Evolutionary conservation across 2,329 filamentous ascomycete species (phyloP).

Genomic region (Hypoxylon sp.): DNA sequence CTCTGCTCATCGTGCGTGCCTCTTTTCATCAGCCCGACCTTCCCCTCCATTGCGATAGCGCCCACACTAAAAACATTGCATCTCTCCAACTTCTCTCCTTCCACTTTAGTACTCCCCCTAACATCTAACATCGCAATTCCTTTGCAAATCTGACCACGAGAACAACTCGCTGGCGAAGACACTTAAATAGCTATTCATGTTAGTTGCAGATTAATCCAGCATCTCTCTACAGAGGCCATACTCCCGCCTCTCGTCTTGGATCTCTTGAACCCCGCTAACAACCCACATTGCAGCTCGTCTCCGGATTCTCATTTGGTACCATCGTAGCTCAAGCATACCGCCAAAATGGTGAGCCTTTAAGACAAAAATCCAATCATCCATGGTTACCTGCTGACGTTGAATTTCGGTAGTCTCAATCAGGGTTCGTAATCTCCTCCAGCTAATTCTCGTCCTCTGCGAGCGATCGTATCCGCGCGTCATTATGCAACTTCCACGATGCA

Average conservation of each 20-base stretch:
- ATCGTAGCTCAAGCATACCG: conserved; percentile 42
- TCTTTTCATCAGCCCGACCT: conserved; percentile 49
- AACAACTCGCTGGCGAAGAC: conserved; percentile 22
- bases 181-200: conserved; percentile 32
- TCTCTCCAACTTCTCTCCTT: conserved; percentile 45
- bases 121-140: conserved; percentile 39
- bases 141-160: conserved; percentile 36
- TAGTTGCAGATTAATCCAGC: conserved; percentile 35
- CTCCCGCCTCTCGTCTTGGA: conserved; percentile 19
- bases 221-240: conserved; percentile 25
- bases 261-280: conserved; percentile 50
- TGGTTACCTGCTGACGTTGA: conserved; percentile 42
- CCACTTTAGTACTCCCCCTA: conserved; percentile 35
- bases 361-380: conserved; percentile 18
- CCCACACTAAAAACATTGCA: conserved; percentile 52
- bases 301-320: conserved; percentile 46
- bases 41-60: conserved; percentile 55
- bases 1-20: conserved; percentile 37
- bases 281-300: conserved; percentile 49
- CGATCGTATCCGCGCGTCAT: conserved; percentile 34
- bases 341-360: conserved; percentile 52
- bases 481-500: conserved; percentile 35
- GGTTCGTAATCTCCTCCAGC: conserved; percentile 64
- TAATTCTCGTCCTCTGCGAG: conserved; percentile 42
- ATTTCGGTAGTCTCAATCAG: conserved; percentile 74